Evolutionary conservation across 352 stramenopile species (phyloP).

Genomic region (Globisporangium ultimum): DNA sequence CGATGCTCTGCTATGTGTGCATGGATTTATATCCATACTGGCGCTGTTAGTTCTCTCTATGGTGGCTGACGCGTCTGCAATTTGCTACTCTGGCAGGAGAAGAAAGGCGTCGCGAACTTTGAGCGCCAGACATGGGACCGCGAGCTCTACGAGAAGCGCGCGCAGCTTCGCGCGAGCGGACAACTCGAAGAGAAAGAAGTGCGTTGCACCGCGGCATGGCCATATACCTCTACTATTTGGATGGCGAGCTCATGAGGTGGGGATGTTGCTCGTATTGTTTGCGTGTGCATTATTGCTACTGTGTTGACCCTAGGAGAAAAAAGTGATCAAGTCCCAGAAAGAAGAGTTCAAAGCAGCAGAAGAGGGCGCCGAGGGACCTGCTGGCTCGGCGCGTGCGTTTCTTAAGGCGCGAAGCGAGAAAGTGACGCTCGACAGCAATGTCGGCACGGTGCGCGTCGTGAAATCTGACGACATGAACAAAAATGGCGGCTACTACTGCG

Average conservation of each 20-base stretch:
- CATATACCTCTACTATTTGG: neutral
- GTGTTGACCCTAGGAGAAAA: slow-evolving; percentile 33
- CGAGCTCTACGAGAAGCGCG: slow-evolving; percentile 74
- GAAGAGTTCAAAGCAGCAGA: slow-evolving; percentile 76
- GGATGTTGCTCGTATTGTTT: too few relatives aligned
- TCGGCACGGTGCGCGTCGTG: slow-evolving; percentile 85
- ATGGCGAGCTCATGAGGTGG: too few relatives aligned
- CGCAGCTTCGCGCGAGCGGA: slow-evolving; percentile 67
- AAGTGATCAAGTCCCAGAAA: slow-evolving; percentile 64
- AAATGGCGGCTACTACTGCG: slow-evolving; percentile 88
- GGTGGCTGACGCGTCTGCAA: neutral
- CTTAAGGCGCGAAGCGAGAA: slow-evolving; percentile 72
- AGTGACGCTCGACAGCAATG: slow-evolving; percentile 78
- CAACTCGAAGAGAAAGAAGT: slow-evolving; percentile 57
- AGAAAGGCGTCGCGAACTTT: slow-evolving; percentile 81
- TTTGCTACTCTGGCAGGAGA: slow-evolving; percentile 24
- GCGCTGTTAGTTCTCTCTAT: neutral
- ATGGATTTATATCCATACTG: neutral
- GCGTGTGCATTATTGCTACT: neutral
- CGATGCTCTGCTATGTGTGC: too few relatives aligned
- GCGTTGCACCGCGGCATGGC: neutral
- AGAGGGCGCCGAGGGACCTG: slow-evolving; percentile 57
- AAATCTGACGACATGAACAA: slow-evolving; percentile 81
- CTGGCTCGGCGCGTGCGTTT: slow-evolving; percentile 67
- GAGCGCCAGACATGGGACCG: slow-evolving; percentile 81